Base-by-base conservation (phyloP, 192 early-diverging fungal genomes). In the Coemansia sp. region DNA sequence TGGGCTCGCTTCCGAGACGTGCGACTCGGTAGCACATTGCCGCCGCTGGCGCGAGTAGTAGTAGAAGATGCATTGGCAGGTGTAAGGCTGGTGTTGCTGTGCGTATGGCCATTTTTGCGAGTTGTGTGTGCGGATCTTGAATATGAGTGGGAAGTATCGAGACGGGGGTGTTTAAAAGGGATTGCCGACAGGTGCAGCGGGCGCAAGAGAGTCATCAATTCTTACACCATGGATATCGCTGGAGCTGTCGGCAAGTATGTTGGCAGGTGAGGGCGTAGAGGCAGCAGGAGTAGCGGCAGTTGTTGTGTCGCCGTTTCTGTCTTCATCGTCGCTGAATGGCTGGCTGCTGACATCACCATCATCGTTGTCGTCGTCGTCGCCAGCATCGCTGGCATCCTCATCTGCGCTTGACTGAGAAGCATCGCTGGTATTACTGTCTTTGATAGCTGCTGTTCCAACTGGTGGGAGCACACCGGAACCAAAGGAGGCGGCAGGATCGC, bases 131-230 rank as follows among this genome's bases (percentile, higher is more conserved):
- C 30, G 14, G 63, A 19, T n/a, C 40, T 75, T 63, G 66, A 66
- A 61, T 26, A 63, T 10, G 62, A 53, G 40, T 72, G 69, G 1
- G 69, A 69, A 43, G 58, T 61, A 44, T 46, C 43, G 73, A 80
- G 78, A 80, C 78, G 78, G 78, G 78, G 78, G 78, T 65, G 70
- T 75, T 80, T 80, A 75, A 80, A 80, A 80, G 78, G 78, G 78
- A 80, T 62, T 69, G 73, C 78, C 78, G 64, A 75, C 70, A 72
- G 73, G 39, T 53, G 78, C 73, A 75, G 73, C 78, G 38, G 73
- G 21, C 63, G 60, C 59, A 67, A 68, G 58, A 67, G 78, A 58
- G 62, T 40, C 67, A 69, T 67, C 63, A 43, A 62, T 13, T 39
- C 69, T 71, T 64, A 66, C 59, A 52, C 69, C 66, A 39, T 75